Evolutionary conservation across 176 grass and related monocot species (phyloP), one percentile per base, ranked within the genome.

Genomic region (Guadua angustifolia): DNA sequence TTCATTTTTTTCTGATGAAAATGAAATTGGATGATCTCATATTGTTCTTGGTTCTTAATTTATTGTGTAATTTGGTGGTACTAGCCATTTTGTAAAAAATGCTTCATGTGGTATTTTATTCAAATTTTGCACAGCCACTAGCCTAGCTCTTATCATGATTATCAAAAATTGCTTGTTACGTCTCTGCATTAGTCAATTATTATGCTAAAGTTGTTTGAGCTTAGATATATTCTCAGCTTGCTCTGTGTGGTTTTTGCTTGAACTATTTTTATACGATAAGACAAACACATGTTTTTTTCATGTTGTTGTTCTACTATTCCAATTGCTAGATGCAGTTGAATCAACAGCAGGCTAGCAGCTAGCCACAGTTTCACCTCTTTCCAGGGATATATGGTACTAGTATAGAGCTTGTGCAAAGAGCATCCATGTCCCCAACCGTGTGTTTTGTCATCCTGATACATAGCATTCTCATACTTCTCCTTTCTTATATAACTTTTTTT

Each of bases 281-380:
- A 62, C 24, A 86, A 62, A 5, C 33, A 33, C 49, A 67, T 1
- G 10, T 16, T 12, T 89, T n/a, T 88, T 52, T 58, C 60, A 22
- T 82, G 33, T 2, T 68, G 43, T 66, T 59, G 22, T 73, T 82
- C 3, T 40, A 24, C 40, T 42, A 49, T 82, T 78, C 16, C 24
- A 68, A 71, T 85, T 69, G 55, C 36, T 33, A 43, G 38, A 77
- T 83, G 17, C 62, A n/a, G 61, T 80, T 52, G 46, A 85, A 85
- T 29, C 7, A 70, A 71, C 2, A n/a, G n/a, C n/a, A n/a, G n/a
- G n/a, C n/a, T n/a, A n/a, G n/a, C n/a, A n/a, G 35, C 35, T 4
- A 36, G 26, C 18, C 59, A 22, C 11, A 61, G 12, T n/a, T n/a
- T n/a, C n/a, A n/a, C n/a, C n/a, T n/a, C n/a, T n/a, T n/a, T n/a